Conservation (phyloP, 2,329 filamentous ascomycete species). For the Nemania sp. region DNA sequence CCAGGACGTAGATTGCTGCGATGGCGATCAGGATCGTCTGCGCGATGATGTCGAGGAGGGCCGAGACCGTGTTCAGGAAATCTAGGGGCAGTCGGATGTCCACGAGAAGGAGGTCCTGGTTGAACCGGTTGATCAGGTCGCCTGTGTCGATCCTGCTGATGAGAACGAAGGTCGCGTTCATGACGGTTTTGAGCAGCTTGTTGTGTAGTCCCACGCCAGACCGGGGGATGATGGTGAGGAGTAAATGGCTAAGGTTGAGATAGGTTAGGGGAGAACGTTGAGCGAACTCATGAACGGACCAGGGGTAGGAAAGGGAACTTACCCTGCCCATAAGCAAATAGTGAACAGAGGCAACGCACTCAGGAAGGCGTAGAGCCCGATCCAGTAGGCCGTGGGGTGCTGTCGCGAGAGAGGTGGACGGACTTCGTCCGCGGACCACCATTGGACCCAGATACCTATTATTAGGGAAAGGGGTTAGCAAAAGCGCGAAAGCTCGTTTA, state of each 20-base stretch:
- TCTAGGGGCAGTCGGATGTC: constrained; percentile 40
- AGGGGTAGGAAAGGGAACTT: not conserved
- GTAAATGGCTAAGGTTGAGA: constrained; percentile 58
- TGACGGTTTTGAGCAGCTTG: constrained; percentile 60
- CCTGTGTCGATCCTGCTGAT: constrained; percentile 45
- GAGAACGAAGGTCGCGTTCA: constrained; percentile 46
- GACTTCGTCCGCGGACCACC: constrained; percentile 42
- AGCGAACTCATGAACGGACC: too few relatives aligned
- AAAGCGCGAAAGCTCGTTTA: not conserved
- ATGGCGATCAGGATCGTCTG: constrained; percentile 57
- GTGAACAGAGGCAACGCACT: constrained; percentile 32
- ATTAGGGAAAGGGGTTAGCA: not conserved
- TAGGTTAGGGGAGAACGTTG: not conserved
- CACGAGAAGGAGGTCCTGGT: constrained; percentile 46
- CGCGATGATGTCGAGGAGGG: constrained; percentile 46
- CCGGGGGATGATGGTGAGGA: constrained; percentile 53
- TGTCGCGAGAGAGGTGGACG: constrained; percentile 24
- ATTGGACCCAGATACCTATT: constrained; percentile 46
- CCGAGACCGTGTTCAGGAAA: constrained; percentile 38
- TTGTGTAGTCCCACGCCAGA: constrained; percentile 62
- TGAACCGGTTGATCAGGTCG: constrained; percentile 46
- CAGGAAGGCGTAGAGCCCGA: constrained; percentile 40
- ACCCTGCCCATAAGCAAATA: constrained; percentile 27
- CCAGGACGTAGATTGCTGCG: constrained; percentile 55
- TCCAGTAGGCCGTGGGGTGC: constrained; percentile 37